A percentile compares a stretch with the other conserved stretches of the same genome.
Evolutionary conservation across 2,329 filamentous ascomycete genomes (phyloP).

Genomic region (Arthroderma uncinatum): DNA sequence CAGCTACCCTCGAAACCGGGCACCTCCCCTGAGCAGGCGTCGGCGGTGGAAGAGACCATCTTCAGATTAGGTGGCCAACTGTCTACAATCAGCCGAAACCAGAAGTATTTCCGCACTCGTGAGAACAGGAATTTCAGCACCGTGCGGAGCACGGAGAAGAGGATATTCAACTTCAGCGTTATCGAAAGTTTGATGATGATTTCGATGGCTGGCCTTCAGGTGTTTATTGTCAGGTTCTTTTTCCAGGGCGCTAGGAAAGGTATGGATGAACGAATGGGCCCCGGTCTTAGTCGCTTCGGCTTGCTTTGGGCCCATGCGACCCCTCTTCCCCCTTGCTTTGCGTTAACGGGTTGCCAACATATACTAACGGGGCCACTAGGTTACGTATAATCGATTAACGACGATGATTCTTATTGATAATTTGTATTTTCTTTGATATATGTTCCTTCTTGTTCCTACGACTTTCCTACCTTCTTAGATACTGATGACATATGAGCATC

Average conservation of each 20-base stretch:
- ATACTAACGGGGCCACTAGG: conserved; percentile 9
- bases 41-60: conserved; percentile 80
- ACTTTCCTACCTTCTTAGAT: neutral
- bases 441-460: neutral
- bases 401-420: neutral
- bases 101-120: conserved; percentile 98
- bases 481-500: neutral
- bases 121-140: conserved; percentile 99
- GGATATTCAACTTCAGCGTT: conserved; percentile 95
- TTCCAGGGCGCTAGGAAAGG: conserved; percentile 78
- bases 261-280: conserved; percentile 20
- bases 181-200: conserved; percentile 87
- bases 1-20: conserved; percentile 81
- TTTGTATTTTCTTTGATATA: neutral
- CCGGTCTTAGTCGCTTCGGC: neutral
- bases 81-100: conserved; percentile 88
- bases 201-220: conserved; percentile 89
- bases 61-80: conserved; percentile 89
- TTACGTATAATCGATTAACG: conserved; percentile 11
- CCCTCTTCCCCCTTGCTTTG: neutral
- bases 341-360: neutral
- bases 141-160: conserved; percentile 84
- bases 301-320: neutral
- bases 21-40: conserved; percentile 77
- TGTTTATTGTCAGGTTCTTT: conserved; percentile 96